These are phyloP conservation scores for Fusarium sororula DNA, from an alignment of 2,329 filamentous ascomycete genomes.

Conservation along the genomic window DNA sequence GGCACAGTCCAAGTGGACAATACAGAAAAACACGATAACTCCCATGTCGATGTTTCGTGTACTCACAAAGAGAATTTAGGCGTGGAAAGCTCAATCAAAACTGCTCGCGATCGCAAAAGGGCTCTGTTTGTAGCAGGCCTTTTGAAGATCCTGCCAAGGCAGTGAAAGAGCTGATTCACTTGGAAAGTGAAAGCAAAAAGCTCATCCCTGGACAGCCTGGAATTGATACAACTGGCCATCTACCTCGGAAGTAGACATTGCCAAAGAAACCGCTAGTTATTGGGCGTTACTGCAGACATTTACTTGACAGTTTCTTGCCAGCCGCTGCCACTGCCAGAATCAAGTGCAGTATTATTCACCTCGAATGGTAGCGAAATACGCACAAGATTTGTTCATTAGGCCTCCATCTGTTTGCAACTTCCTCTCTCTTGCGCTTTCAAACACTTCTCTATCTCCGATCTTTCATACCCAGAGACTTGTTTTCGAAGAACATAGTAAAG, in stretches of 20 bases:
- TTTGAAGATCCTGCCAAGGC: slow-evolving; percentile 35
- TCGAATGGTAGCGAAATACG: not conserved
- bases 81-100: slow-evolving; percentile 16
- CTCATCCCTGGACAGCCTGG: not conserved
- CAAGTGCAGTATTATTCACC: not conserved
- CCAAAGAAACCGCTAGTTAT: not conserved
- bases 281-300: slow-evolving; percentile 5
- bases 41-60: slow-evolving; percentile 1
- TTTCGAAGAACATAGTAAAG: not conserved
- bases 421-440: not conserved
- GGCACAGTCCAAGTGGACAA: slow-evolving; percentile 25
- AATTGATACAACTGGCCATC: not conserved
- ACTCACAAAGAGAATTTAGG: not conserved
- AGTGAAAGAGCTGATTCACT: slow-evolving; percentile 24
- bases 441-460: not conserved
- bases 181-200: slow-evolving; percentile 4
- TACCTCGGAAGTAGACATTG: not conserved
- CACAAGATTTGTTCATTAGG: not conserved
- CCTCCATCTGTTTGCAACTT: not conserved
- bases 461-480: not conserved
- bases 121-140: slow-evolving; percentile 37
- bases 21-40: not conserved
- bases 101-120: slow-evolving; percentile 37
- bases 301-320: slow-evolving; percentile 23
- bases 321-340: slow-evolving; percentile 28